Evolutionary conservation across 1,284 basidiomycete genomes (phyloP).

Genomic region (Cystobasidiaceae sp.): DNA sequence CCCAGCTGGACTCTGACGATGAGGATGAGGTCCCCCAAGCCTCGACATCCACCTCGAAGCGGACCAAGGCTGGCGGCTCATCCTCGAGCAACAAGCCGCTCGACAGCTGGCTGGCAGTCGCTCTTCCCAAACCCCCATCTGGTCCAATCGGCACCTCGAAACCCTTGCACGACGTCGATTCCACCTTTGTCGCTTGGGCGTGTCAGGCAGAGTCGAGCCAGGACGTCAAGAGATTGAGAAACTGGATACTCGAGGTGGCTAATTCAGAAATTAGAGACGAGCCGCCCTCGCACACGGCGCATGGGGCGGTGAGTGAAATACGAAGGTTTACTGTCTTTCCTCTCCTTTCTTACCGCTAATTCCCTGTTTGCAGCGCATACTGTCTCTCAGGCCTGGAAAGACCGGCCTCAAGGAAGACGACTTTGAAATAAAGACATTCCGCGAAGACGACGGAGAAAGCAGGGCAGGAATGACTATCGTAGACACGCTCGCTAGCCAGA

Average conservation of each 20-base stretch:
- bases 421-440: slow-evolving; percentile 16
- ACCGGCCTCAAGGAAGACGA: slow-evolving; percentile 17
- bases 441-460: slow-evolving; percentile 18
- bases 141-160: background rate
- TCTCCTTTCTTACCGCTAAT: too few species aligned
- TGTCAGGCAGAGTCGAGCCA: slow-evolving; percentile 7
- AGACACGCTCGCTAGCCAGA: slow-evolving; percentile 7
- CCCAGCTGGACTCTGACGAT: background rate
- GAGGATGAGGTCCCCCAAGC: background rate
- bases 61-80: slow-evolving; percentile 5
- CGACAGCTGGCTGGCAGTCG: slow-evolving; percentile 15
- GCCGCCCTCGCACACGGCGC: slow-evolving; percentile 7
- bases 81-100: slow-evolving; percentile 14
- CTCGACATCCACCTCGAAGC: background rate
- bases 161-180: slow-evolving; percentile 15
- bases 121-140: slow-evolving; percentile 19
- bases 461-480: slow-evolving; percentile 24
- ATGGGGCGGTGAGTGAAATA: slow-evolving; percentile 19
- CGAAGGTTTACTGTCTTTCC: too few species aligned
- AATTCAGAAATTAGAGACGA: slow-evolving; percentile 10
- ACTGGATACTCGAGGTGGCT: slow-evolving; percentile 17
- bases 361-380: background rate
- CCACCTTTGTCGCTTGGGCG: slow-evolving; percentile 22
- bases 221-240: slow-evolving; percentile 11
- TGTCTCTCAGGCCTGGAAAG: slow-evolving; percentile 12